phyloP scores from a whole-genome alignment of 495 filamentous ascomycete species.

The Penicillium tannophilum region DNA sequence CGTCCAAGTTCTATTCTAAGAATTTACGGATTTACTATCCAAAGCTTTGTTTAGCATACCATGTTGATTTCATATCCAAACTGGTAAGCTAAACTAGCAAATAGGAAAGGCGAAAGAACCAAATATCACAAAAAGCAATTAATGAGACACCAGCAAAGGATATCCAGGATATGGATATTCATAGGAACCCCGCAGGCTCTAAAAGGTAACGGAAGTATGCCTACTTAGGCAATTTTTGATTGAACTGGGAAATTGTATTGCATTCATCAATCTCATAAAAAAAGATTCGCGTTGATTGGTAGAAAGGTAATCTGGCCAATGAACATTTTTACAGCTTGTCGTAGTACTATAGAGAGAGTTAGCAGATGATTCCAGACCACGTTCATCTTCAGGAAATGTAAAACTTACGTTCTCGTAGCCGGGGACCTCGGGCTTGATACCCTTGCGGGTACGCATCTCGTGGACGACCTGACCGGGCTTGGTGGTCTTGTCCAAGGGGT shows the following conservation, averaged over 20 bases:
- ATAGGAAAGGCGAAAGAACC: slow-evolving; percentile 12
- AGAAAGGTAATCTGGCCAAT: slow-evolving; percentile 36
- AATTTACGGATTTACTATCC: not conserved
- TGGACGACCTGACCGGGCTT: slow-evolving; percentile 85
- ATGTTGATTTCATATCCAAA: slow-evolving; percentile 41
- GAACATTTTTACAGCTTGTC: slow-evolving; percentile 86
- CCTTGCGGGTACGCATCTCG: slow-evolving; percentile 97
- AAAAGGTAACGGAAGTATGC: slow-evolving; percentile 20
- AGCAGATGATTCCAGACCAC: slow-evolving; percentile 41
- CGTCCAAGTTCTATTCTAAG: not conserved
- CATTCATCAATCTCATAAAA: slow-evolving; percentile 56
- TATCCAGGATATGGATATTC: slow-evolving; percentile 24
- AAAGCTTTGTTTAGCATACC: slow-evolving; percentile 25
- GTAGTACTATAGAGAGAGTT: slow-evolving; percentile 78
- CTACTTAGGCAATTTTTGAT: slow-evolving; percentile 31
- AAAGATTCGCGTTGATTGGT: slow-evolving; percentile 40
- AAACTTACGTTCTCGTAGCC: slow-evolving; percentile 89
- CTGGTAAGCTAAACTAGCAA: slow-evolving; percentile 32
- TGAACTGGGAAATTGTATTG: slow-evolving; percentile 51
- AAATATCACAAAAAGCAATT: slow-evolving; percentile 17
- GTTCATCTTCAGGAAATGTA: not conserved
- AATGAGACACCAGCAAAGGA: slow-evolving; percentile 31
- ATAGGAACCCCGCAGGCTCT: slow-evolving; percentile 22
- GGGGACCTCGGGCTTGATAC: slow-evolving; percentile 93
- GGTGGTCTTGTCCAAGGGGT: slow-evolving; percentile 79